phyloP scores from a whole-genome alignment of 2,329 filamentous ascomycete genomes.

The Teratosphaeria epicoccoides region DNA sequence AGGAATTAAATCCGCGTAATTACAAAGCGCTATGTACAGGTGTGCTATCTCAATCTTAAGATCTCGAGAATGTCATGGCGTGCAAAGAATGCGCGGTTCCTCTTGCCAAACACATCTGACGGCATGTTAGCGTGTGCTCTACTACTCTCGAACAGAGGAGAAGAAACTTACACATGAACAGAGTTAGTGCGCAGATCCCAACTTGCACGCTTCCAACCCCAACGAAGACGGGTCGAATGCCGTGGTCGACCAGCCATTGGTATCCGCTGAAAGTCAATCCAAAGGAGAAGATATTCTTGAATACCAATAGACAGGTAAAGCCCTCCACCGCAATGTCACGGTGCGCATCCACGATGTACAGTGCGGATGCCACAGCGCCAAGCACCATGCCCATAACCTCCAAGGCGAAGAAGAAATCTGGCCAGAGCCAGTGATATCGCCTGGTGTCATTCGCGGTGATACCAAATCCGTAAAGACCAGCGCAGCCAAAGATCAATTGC shows the following conservation, averaged over 20 bases:
- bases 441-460: constrained; percentile 53
- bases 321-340: constrained; percentile 76
- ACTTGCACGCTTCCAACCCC: constrained; percentile 68
- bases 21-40: not conserved
- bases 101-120: constrained; percentile 67
- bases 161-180: constrained; percentile 63
- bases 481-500: constrained; percentile 65
- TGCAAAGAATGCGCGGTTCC: constrained; percentile 62
- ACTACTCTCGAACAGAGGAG: not conserved
- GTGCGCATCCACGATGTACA: constrained; percentile 91
- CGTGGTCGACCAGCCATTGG: constrained; percentile 59
- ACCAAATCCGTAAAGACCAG: constrained; percentile 77
- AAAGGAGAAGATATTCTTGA: constrained; percentile 92
- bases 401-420: constrained; percentile 72
- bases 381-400: constrained; percentile 87
- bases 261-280: constrained; percentile 74
- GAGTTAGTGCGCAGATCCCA: constrained; percentile 59
- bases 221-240: constrained; percentile 58
- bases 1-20: not conserved
- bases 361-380: constrained; percentile 70
- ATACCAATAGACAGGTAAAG: constrained; percentile 81
- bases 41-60: constrained; percentile 26
- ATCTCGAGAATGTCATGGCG: constrained; percentile 59
- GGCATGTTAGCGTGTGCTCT: not conserved
- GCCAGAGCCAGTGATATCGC: constrained; percentile 60